Evolutionary conservation across 768 basidiomycete species (phyloP).

Genomic region (Termitomyces sp.): DNA sequence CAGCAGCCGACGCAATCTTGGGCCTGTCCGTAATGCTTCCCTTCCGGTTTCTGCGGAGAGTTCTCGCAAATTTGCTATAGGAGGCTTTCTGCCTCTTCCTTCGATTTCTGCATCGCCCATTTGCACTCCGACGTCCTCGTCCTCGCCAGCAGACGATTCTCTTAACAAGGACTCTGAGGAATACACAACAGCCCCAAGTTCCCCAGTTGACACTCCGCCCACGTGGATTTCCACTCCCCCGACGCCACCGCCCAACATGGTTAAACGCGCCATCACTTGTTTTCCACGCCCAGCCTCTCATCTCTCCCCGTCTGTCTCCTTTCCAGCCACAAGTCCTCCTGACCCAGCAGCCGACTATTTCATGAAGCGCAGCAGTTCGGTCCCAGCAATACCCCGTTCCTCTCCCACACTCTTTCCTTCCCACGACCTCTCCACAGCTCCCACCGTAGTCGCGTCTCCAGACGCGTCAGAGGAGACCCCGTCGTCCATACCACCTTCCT

Average conservation of each 20-base stretch:
- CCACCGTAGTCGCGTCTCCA: background rate
- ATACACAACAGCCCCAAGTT: conserved; percentile 16
- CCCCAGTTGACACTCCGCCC: conserved; percentile 28
- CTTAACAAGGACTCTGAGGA: conserved; percentile 8
- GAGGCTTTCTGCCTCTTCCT: conserved; percentile 43
- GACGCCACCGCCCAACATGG: conserved; percentile 42
- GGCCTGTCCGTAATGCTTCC: background rate
- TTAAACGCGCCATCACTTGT: conserved; percentile 31
- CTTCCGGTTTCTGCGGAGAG: conserved; percentile 5
- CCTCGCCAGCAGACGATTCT: conserved; percentile 17
- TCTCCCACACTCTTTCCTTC: conserved; percentile 13
- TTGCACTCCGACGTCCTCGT: conserved; percentile 39
- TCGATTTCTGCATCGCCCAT: conserved; percentile 58
- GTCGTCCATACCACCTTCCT: conserved; percentile 4
- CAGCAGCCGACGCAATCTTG: conserved; percentile 1
- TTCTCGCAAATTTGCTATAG: conserved; percentile 22
- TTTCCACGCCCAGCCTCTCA: conserved; percentile 25
- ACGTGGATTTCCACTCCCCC: conserved; percentile 57
- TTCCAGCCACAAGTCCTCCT: conserved; percentile 33
- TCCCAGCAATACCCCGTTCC: conserved; percentile 28
- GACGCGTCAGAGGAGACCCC: conserved; percentile 1
- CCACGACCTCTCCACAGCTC: background rate
- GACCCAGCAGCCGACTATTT: conserved; percentile 20
- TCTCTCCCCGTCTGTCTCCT: conserved; percentile 39
- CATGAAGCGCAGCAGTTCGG: conserved; percentile 35